Evolutionary conservation across 2,329 filamentous ascomycete species (phyloP), one percentile per base, ranked within the genome.

Genomic region (Colletotrichum liaoningense): DNA sequence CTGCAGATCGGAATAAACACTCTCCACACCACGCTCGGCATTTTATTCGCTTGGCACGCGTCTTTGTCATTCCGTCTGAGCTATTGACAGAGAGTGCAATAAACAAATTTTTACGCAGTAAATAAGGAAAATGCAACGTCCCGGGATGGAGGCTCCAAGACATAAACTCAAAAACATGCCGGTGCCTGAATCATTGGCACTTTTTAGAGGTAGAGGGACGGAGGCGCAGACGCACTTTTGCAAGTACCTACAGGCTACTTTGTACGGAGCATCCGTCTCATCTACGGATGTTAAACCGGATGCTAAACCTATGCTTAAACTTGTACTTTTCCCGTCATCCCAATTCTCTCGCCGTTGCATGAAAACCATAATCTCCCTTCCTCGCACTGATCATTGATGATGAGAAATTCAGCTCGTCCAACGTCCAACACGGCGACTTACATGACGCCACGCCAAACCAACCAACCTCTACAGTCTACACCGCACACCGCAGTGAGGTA

Each of bases 1-100:
- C 65, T 49, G 70, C 70, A 60, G 70, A 73, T 73, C 60, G 67
- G 56, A 70, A 70, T 70, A 62, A 64, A 60, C 60, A 30, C n/a
- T 59, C 59, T 30, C 69, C 54, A 26, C 35, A 42, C 58, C 42
- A n/a, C 54, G 9, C 6, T 69, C 70, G 66, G 66, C 60, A 69
- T 42, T 55, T 72, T 19, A 52, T 24, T 42, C 35, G 30, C 64
- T 72, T 72, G 64, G 63, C 63, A 46, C 26, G 16, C 22, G 24
- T 28, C 54, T 28, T 58, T 16, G 42, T 24, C 42, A 19, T 16
- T 30, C 22, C 33, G 33, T 35, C 33, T 35, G 1, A 35, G 9
- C 46, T 35, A 16, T 11, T 49, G 19, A 49, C 19, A 49, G 42
- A 19, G 38, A 19, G 38, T 42, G 38, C 16, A 42, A 42, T 35